Percentiles rank a stretch among this genome's conserved stretches.
Evolutionary conservation across 768 basidiomycete species (phyloP).

Genomic region (Amanita inopinata): DNA sequence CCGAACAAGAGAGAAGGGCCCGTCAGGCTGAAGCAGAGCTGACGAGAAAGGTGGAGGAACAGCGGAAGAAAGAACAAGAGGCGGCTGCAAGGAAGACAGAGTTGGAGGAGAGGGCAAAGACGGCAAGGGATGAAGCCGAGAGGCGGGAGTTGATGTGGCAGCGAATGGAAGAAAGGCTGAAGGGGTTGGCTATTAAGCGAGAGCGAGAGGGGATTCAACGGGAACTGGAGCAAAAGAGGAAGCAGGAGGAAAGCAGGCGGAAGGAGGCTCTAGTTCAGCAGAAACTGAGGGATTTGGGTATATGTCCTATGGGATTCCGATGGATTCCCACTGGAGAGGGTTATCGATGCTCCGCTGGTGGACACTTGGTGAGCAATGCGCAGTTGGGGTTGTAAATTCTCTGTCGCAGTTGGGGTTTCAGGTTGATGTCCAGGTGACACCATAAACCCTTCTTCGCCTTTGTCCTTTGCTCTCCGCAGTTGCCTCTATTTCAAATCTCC

Average conservation of each 20-base stretch:
- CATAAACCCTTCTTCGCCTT: too few species aligned
- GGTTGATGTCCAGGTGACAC: too few species aligned
- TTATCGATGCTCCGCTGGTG: slow-evolving; percentile 20
- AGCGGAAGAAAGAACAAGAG: slow-evolving; percentile 17
- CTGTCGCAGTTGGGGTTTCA: too few species aligned
- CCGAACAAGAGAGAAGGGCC: slow-evolving; percentile 15
- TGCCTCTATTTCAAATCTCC: too few species aligned
- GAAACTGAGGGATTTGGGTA: slow-evolving; percentile 35
- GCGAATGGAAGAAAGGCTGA: slow-evolving; percentile 18
- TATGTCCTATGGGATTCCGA: slow-evolving; percentile 25
- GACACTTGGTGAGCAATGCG: slow-evolving; percentile 15
- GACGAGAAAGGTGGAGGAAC: slow-evolving; percentile 15
- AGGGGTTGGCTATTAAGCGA: slow-evolving; percentile 12
- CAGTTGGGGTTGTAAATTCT: slow-evolving; percentile 15
- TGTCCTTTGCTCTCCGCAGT: too few species aligned
- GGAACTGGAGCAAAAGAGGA: slow-evolving; percentile 11
- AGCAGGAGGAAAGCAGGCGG: slow-evolving; percentile 18
- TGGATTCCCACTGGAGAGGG: slow-evolving; percentile 16
- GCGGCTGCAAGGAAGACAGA: slow-evolving; percentile 13
- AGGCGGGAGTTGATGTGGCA: slow-evolving; percentile 22
- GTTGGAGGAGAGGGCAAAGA: slow-evolving; percentile 16
- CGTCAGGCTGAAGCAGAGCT: slow-evolving; percentile 16
- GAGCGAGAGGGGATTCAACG: slow-evolving; percentile 12
- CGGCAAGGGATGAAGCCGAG: slow-evolving; percentile 18
- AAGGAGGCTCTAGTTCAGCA: slow-evolving; percentile 35